Evolutionary conservation across 345 rosid species (phyloP).

Genomic region (Gossypium anomalum): DNA sequence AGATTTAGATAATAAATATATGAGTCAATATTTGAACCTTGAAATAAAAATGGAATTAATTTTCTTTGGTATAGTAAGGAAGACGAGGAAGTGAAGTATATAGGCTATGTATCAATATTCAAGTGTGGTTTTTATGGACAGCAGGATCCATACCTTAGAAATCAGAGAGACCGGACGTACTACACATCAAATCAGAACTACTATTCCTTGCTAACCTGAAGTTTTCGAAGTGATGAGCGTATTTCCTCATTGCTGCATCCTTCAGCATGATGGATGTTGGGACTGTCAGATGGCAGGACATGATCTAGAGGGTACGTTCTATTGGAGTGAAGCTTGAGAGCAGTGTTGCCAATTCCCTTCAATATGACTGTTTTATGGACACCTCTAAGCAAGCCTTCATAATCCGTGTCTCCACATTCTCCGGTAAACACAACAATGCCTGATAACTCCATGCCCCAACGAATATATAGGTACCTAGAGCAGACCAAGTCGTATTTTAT

Average conservation of each 20-base stretch:
- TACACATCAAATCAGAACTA: too few relatives aligned
- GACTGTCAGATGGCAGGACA: constrained; percentile 46
- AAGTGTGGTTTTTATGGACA: neutral
- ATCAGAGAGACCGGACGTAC: neutral
- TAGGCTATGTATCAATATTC: neutral
- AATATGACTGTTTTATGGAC: constrained; percentile 53
- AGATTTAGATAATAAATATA: neutral
- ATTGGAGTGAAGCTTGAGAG: constrained; percentile 39
- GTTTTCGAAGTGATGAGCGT: constrained; percentile 35
- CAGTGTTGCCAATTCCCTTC: constrained; percentile 42
- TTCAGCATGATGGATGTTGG: constrained; percentile 36
- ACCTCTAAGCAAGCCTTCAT: constrained; percentile 71
- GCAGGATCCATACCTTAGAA: neutral
- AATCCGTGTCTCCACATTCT: constrained; percentile 73
- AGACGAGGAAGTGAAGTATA: neutral
- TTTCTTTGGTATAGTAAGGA: neutral
- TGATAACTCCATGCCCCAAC: constrained; percentile 61
- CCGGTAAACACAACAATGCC: constrained; percentile 60
- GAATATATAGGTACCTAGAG: constrained; percentile 59
- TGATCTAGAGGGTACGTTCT: constrained; percentile 66
- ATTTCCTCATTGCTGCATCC: constrained; percentile 28
- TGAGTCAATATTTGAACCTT: neutral
- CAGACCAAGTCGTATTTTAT: neutral
- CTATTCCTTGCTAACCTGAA: constrained; percentile 29
- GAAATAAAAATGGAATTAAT: neutral